A percentile compares a stretch with the other conserved stretches of the same genome.
Evolutionary conservation across 202 grass and related monocot species (phyloP).

Genomic region (Setaria italica): DNA sequence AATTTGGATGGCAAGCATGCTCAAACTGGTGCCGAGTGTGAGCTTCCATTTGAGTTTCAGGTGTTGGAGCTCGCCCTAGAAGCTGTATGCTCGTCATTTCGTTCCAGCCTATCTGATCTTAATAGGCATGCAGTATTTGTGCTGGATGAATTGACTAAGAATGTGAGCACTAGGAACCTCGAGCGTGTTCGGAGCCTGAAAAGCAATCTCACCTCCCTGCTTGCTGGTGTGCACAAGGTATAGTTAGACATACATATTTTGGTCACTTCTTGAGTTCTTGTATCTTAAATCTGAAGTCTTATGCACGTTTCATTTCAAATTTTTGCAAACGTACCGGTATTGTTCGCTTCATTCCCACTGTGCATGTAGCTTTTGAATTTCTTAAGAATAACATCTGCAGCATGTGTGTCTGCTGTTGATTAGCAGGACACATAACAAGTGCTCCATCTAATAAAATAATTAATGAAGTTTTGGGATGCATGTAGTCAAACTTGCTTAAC

Average conservation of each 20-base stretch:
- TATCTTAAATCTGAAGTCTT: neutral
- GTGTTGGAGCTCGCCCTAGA: conserved; percentile 78
- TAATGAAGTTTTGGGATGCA: neutral
- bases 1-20: conserved; percentile 28
- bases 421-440: neutral
- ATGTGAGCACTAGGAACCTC: conserved; percentile 74
- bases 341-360: neutral
- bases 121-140: conserved; percentile 56
- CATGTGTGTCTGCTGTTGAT: neutral
- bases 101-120: conserved; percentile 60
- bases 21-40: conserved; percentile 32
- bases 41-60: conserved; percentile 82
- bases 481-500: neutral
- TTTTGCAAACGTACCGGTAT: neutral
- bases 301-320: neutral
- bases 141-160: conserved; percentile 71
- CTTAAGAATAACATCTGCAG: neutral
- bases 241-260: conserved; percentile 1
- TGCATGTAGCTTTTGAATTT: neutral
- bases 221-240: conserved; percentile 81
- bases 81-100: conserved; percentile 63
- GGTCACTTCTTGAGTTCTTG: neutral
- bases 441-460: neutral
- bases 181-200: conserved; percentile 66
- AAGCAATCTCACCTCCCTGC: conserved; percentile 64